Conservation (phyloP, 2,329 filamentous ascomycete species). For the Fusarium aywerte region DNA sequence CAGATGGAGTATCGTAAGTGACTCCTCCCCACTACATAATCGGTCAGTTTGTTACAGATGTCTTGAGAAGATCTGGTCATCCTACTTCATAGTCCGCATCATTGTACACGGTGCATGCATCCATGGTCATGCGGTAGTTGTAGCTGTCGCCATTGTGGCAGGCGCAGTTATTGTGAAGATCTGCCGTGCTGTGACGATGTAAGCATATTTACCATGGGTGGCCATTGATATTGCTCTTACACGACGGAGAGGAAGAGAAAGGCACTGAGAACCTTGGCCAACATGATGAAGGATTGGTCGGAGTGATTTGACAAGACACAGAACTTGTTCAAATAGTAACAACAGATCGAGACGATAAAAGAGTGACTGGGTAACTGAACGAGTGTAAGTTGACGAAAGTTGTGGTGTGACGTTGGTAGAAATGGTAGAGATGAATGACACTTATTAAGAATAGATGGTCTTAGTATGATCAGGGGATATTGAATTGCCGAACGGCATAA, state of each 20-base stretch:
- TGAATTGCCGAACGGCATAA: background rate
- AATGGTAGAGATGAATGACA: background rate
- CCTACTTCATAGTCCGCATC: constrained; percentile 25
- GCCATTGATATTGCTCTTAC: constrained; percentile 14
- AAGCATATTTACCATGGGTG: background rate
- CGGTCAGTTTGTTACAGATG: background rate
- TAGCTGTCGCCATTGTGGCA: constrained; percentile 39
- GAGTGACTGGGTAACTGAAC: constrained; percentile 10
- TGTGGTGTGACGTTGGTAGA: background rate
- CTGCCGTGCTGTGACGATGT: constrained; percentile 13
- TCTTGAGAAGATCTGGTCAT: fast-evolving
- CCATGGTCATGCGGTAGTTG: constrained; percentile 36
- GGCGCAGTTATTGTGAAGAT: constrained; percentile 34
- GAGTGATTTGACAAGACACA: too few relatives aligned
- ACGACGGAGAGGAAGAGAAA: constrained; percentile 25
- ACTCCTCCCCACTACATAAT: constrained; percentile 28
- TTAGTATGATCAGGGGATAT: background rate
- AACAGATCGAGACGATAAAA: background rate
- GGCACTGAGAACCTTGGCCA: constrained; percentile 24
- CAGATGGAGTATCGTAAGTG: constrained; percentile 26
- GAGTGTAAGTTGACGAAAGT: constrained; percentile 1
- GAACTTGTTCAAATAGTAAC: background rate
- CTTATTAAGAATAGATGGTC: background rate
- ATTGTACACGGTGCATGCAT: constrained; percentile 34
- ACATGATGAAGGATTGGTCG: constrained; percentile 14